Conservation (phyloP, 2,329 filamentous ascomycete genomes). For the Paraphaeosphaeria minitans region DNA sequence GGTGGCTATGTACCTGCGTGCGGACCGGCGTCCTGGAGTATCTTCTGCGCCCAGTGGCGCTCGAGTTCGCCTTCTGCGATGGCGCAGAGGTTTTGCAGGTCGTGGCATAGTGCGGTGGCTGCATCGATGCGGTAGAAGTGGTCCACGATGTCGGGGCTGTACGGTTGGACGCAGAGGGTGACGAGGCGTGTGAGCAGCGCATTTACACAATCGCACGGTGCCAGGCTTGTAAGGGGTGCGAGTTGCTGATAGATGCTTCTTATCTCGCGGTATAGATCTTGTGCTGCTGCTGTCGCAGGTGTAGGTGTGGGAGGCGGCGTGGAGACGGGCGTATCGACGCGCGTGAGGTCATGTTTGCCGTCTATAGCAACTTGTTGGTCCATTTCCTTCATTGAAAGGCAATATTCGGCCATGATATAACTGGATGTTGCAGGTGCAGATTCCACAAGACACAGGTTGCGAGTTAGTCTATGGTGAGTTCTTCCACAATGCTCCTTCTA, state of each 20-base stretch:
- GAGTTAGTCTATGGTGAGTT: not conserved
- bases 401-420: not conserved
- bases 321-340: conserved; percentile 3
- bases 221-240: conserved; percentile 26
- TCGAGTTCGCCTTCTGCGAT: conserved; percentile 55
- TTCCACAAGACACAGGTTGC: not conserved
- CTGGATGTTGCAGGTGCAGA: not conserved
- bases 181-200: conserved; percentile 46
- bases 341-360: not conserved
- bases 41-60: conserved; percentile 50
- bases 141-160: conserved; percentile 24
- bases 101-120: conserved; percentile 42
- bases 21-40: conserved; percentile 23
- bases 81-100: conserved; percentile 51
- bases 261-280: conserved; percentile 30
- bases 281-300: conserved; percentile 18
- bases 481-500: not conserved
- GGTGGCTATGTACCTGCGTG: conserved; percentile 10
- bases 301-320: conserved; percentile 35
- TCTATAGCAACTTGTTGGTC: not conserved
- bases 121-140: conserved; percentile 39
- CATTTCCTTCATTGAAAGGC: not conserved
- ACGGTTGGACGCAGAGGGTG: conserved; percentile 39
- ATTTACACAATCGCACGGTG: conserved; percentile 43
- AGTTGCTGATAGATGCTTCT: conserved; percentile 24